Percentiles rank a stretch among this genome's conserved stretches.
phyloP scores from a whole-genome alignment of 2,329 filamentous ascomycete species.

The Talaromyces sp. region DNA sequence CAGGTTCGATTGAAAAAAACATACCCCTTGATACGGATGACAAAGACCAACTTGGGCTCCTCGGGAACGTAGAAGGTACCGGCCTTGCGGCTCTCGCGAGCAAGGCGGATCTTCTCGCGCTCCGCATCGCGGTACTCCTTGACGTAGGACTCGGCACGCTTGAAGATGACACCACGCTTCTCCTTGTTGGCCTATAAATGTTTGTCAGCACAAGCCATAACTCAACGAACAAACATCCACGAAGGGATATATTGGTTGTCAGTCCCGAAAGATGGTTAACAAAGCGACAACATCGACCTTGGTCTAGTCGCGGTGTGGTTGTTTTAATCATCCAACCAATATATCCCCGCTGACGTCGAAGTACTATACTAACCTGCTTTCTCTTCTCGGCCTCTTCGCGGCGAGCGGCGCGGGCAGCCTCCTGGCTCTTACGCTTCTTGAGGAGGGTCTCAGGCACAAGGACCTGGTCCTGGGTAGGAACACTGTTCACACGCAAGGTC shows the following conservation, averaged over 20 bases:
- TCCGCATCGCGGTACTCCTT: slow-evolving; percentile 98
- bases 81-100: slow-evolving; percentile 83
- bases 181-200: slow-evolving; percentile 84
- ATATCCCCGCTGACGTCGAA: slow-evolving; percentile 23
- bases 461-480: slow-evolving; percentile 92
- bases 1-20: slow-evolving; percentile 26
- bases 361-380: slow-evolving; percentile 71
- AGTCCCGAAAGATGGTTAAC: slow-evolving; percentile 66
- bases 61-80: slow-evolving; percentile 92
- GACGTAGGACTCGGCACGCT: slow-evolving; percentile 99
- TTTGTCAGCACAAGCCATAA: slow-evolving; percentile 26
- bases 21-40: slow-evolving; percentile 97
- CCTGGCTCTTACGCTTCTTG: slow-evolving; percentile 99
- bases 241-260: slow-evolving; percentile 47
- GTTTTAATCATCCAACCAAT: slow-evolving; percentile 74
- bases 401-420: slow-evolving; percentile 95
- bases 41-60: slow-evolving; percentile 94
- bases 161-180: slow-evolving; percentile 98
- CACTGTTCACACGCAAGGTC: slow-evolving; percentile 63
- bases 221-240: slow-evolving; percentile 17
- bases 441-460: slow-evolving; percentile 98
- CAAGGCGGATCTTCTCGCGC: slow-evolving; percentile 95
- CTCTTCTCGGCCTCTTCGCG: slow-evolving; percentile 75
- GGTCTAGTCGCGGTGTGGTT: slow-evolving; percentile 89
- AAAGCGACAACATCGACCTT: slow-evolving; percentile 89